Evolutionary conservation across 2,329 filamentous ascomycete genomes (phyloP), one percentile per base, ranked within the genome.

Genomic region (Helotiales sp.): DNA sequence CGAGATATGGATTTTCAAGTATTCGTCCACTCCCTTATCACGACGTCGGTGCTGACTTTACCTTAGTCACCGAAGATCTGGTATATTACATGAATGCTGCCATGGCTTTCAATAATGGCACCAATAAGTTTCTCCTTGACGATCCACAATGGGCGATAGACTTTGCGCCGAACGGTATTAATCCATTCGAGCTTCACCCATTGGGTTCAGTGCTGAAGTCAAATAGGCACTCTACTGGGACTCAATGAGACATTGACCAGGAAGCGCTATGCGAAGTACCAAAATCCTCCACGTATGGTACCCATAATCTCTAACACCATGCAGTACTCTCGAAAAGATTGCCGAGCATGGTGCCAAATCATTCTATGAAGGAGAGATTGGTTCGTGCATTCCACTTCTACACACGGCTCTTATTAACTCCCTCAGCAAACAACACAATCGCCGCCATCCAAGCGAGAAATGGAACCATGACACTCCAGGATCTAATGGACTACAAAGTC

Each of bases 61-160:
- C 34, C 8, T 5, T 71, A 17, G 83, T 97, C 1, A 89, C 83
- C 2, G 77, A 83, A 54, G 93, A 98, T 70, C 76, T 93, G 22
- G 80, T 91, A 22, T 79, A 78, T 8, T 93, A 93, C 67, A 93
- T 96, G 82, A 70, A 77, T 0, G 76, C 71, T 2, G 82, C 81
- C 8, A 67, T 76, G 25, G 24, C 40, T 13, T 44, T 44, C 10
- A 10, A 10, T 25, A 52, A 63, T 13, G 9, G 56, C 1, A 77
- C 77, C 3, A 74, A 77, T 13, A 80, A 86, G 63, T 89, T 89
- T 67, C 71, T 90, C 0, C 74, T 80, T 15, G 75, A 83, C 1
- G 79, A 89, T 59, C 81, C 83, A 0, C 78, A 79, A 12, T 90
- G 85, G 81, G 85, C 87, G 0, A 71, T 86, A 15, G 87, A 90